phyloP scores from a whole-genome alignment of 148 eudicot species.

The Dysphania ambrosioides region DNA sequence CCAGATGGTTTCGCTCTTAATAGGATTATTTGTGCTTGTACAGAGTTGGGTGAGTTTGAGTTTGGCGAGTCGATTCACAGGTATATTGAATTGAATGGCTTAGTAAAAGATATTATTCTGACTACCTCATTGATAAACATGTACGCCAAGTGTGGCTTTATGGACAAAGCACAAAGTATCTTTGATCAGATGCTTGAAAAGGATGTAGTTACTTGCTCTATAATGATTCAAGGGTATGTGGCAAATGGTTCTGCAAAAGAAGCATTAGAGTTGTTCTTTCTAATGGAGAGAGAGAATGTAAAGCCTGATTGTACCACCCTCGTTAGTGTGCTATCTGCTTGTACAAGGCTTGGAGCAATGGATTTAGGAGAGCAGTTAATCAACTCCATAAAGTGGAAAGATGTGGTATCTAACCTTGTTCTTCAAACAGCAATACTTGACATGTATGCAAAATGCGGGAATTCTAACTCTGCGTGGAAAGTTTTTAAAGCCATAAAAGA shows the following conservation, averaged over 20 bases:
- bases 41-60: constrained; percentile 39
- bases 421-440: constrained; percentile 56
- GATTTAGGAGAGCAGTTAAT: constrained; percentile 41
- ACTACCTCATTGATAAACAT: constrained; percentile 47
- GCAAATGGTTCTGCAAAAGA: constrained; percentile 51
- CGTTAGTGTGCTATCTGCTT: constrained; percentile 50
- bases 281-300: constrained; percentile 37
- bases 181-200: constrained; percentile 49
- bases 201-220: constrained; percentile 59
- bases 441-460: constrained; percentile 68
- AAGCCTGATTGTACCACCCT: constrained; percentile 45
- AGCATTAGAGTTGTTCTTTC: constrained; percentile 47
- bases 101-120: constrained; percentile 39
- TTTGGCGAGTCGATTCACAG: constrained; percentile 49
- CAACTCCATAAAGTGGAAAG: constrained; percentile 30
- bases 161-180: constrained; percentile 43
- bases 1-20: constrained; percentile 51
- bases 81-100: constrained; percentile 32
- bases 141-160: constrained; percentile 47
- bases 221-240: constrained; percentile 62
- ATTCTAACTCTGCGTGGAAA: constrained; percentile 41
- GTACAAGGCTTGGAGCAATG: constrained; percentile 55
- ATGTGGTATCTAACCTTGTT: constrained; percentile 35
- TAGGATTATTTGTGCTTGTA: constrained; percentile 51
- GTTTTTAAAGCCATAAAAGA: constrained; percentile 45